Conservation (phyloP, 495 filamentous ascomycete genomes). For the Rhizodiscina lignyota region DNA sequence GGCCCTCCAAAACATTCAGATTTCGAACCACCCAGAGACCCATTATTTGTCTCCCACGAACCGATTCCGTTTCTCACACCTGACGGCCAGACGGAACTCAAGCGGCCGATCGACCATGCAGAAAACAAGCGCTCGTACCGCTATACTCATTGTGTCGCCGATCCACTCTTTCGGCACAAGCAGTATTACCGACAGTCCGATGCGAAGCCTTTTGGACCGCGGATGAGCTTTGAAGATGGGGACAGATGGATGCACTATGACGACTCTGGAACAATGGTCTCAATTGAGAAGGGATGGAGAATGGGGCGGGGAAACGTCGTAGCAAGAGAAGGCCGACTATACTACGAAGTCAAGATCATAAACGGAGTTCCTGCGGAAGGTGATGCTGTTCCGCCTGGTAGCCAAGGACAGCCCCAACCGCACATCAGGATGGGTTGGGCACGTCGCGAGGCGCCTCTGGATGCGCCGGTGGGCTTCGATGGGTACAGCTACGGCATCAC, state of each 20-base stretch:
- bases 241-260: constrained; percentile 61
- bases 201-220: constrained; percentile 57
- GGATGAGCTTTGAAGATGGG: constrained; percentile 83
- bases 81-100: constrained; percentile 18
- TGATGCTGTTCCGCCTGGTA: constrained; percentile 9
- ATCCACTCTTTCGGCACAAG: constrained; percentile 68
- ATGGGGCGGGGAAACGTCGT: constrained; percentile 82
- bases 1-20: constrained; percentile 17
- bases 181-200: constrained; percentile 85
- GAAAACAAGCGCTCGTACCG: constrained; percentile 83
- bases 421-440: constrained; percentile 88
- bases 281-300: constrained; percentile 65
- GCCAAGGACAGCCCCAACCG: constrained; percentile 13
- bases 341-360: constrained; percentile 84
- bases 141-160: constrained; percentile 82
- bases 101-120: constrained; percentile 32
- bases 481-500: constrained; percentile 91
- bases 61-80: constrained; percentile 20
- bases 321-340: constrained; percentile 79
- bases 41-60: constrained; percentile 21
- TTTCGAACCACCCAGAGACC: constrained; percentile 21
- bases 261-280: constrained; percentile 39
- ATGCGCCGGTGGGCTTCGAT: constrained; percentile 88
- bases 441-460: constrained; percentile 73
- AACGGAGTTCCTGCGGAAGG: constrained; percentile 39